Percentiles rank a stretch among this genome's conserved stretches.
These are phyloP conservation scores for Annulohypoxylon maeteangense DNA, from an alignment of 495 filamentous ascomycete genomes.

Conservation along the genomic window DNA sequence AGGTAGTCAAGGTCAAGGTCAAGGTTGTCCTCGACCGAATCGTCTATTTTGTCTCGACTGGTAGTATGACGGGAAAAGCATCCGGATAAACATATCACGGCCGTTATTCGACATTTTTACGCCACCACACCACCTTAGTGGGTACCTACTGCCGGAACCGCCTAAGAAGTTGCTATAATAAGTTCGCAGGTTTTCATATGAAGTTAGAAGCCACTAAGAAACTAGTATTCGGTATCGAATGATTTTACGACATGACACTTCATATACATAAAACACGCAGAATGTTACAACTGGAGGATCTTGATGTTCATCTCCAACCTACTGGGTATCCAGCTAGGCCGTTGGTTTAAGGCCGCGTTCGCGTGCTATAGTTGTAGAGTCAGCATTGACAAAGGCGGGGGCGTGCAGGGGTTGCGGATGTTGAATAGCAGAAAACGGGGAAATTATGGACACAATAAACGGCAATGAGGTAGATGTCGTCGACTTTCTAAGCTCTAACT, in stretches of 20 bases:
- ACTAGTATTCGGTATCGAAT: conserved; percentile 8
- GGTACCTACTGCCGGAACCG: background rate
- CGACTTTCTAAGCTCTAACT: background rate
- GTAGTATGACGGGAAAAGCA: background rate
- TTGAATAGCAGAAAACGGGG: conserved; percentile 29
- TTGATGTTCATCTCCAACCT: background rate
- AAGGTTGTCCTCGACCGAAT: background rate
- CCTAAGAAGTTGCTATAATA: background rate
- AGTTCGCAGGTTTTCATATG: too few species aligned
- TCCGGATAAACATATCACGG: conserved; percentile 1
- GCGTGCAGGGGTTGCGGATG: conserved; percentile 38
- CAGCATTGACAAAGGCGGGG: conserved; percentile 52
- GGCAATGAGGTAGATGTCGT: conserved; percentile 27
- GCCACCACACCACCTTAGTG: background rate
- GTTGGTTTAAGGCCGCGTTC: background rate
- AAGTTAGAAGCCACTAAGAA: too few species aligned
- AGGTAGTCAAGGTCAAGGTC: too few species aligned
- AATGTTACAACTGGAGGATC: conserved; percentile 17
- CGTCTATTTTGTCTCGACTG: background rate
- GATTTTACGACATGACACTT: background rate
- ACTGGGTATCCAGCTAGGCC: background rate
- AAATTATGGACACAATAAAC: conserved; percentile 26
- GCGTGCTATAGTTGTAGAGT: conserved; percentile 29
- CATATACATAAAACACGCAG: conserved; percentile 11
- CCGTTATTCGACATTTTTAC: background rate